Conservation (phyloP, 768 basidiomycete genomes). For the Dacryopinax primogenitus region DNA sequence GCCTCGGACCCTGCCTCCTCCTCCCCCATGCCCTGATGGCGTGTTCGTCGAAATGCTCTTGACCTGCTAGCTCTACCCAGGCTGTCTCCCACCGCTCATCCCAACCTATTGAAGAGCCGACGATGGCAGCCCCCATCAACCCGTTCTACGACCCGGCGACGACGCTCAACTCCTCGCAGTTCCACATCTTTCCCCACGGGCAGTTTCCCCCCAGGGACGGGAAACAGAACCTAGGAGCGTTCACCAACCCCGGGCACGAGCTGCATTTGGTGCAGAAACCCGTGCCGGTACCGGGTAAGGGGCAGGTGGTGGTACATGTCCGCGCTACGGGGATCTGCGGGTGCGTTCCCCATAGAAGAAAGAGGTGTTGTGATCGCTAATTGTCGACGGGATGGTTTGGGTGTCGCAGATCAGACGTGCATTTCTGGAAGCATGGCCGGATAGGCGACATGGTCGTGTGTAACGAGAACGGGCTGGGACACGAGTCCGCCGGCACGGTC, state of each 20-base stretch:
- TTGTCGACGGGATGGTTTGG: too few species aligned
- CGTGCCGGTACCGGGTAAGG: slow-evolving; percentile 20
- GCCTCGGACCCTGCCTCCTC: too few species aligned
- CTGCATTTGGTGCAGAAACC: slow-evolving; percentile 29
- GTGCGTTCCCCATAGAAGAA: slow-evolving; percentile 18
- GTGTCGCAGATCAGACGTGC: slow-evolving; percentile 28
- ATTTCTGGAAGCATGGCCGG: slow-evolving; percentile 30
- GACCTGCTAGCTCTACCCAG: background rate
- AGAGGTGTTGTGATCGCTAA: too few species aligned
- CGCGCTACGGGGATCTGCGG: slow-evolving; percentile 32
- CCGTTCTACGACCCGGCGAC: slow-evolving; percentile 25
- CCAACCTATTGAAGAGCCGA: background rate
- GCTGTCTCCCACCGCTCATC: background rate
- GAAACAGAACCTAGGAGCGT: slow-evolving; percentile 25
- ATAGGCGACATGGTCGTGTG: slow-evolving; percentile 27
- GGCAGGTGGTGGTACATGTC: slow-evolving; percentile 27
- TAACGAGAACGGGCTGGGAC: slow-evolving; percentile 26
- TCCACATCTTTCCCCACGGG: slow-evolving; percentile 20
- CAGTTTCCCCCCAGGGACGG: slow-evolving; percentile 19
- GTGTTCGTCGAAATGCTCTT: too few species aligned
- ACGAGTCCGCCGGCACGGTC: slow-evolving; percentile 30
- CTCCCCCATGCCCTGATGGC: too few species aligned
- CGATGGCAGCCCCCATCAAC: slow-evolving; percentile 15
- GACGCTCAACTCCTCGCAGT: slow-evolving; percentile 26
- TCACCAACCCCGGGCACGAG: slow-evolving; percentile 26